Conservation (phyloP, 345 rosid species). For the Lagerstroemia speciosa region DNA sequence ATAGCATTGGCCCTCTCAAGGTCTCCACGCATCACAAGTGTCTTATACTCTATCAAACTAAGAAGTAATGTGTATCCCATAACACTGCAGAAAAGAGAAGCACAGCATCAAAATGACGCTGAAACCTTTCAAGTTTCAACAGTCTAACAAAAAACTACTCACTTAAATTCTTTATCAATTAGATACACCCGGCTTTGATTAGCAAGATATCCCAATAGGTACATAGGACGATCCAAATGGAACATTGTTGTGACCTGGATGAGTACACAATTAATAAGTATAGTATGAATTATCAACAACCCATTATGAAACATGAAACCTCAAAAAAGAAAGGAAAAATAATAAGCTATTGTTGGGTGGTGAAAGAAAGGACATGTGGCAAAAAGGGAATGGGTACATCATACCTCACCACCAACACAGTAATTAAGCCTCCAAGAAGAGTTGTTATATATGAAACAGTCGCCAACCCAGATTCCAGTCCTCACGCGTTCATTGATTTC, state of each 20-base stretch:
- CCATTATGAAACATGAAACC: too few species aligned
- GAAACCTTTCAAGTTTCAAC: background rate
- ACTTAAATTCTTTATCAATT: conserved; percentile 99
- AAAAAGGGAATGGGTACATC: conserved; percentile 8
- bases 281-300: too few species aligned
- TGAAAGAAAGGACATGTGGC: background rate
- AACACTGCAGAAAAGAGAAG: conserved; percentile 23
- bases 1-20: conserved; percentile 36
- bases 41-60: conserved; percentile 46
- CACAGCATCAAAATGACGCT: background rate
- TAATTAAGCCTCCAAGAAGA: conserved; percentile 97
- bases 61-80: conserved; percentile 48
- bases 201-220: conserved; percentile 94
- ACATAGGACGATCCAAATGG: conserved; percentile 99
- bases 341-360: too few species aligned
- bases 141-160: conserved; percentile 18
- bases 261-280: background rate
- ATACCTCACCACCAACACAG: conserved; percentile 99
- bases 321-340: too few species aligned
- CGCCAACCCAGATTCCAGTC: conserved; percentile 99
- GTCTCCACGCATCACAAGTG: conserved; percentile 52
- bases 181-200: conserved; percentile 94
- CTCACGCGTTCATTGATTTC: conserved; percentile 96
- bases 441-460: conserved; percentile 97
- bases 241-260: conserved; percentile 91